Evolutionary conservation across 768 basidiomycete genomes (phyloP).

Genomic region (Macrolepiota fuliginosa): DNA sequence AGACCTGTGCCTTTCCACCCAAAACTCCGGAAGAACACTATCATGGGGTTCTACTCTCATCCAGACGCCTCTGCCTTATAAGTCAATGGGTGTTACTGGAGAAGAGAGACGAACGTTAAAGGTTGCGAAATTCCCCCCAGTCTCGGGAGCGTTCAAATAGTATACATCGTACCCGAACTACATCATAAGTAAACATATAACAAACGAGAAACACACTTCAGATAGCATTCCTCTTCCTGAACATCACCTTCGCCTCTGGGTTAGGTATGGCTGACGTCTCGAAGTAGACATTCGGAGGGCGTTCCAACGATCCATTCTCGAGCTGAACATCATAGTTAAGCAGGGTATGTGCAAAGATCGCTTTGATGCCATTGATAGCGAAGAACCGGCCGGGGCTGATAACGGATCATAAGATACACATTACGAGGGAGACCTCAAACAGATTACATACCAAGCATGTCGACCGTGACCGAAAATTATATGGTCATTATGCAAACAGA

Average conservation of each 20-base stretch:
- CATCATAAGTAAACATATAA: not conserved
- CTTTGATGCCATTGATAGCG: slow-evolving; percentile 35
- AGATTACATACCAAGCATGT: slow-evolving; percentile 25
- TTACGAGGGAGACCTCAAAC: not conserved
- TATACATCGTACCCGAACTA: too few relatives aligned
- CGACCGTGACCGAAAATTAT: slow-evolving; percentile 37
- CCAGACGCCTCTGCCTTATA: too few relatives aligned
- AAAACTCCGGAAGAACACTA: not conserved
- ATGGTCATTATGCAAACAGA: slow-evolving; percentile 27
- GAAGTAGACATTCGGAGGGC: not conserved
- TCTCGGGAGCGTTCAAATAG: too few relatives aligned
- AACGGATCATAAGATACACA: not conserved
- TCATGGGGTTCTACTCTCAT: too few relatives aligned
- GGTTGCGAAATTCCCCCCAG: too few relatives aligned
- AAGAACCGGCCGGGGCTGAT: slow-evolving; percentile 40
- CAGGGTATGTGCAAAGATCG: slow-evolving; percentile 33
- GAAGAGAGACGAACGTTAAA: too few relatives aligned
- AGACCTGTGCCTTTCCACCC: not conserved
- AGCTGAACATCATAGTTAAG: slow-evolving; percentile 36
- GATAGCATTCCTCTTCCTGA: not conserved
- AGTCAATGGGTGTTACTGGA: too few relatives aligned
- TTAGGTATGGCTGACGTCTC: not conserved
- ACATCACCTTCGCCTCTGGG: slow-evolving; percentile 3
- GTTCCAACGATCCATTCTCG: slow-evolving; percentile 2
- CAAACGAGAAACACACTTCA: not conserved